Evolutionary conservation across 202 grass and related monocot species (phyloP).

Genomic region (Brachypodium distachyon): DNA sequence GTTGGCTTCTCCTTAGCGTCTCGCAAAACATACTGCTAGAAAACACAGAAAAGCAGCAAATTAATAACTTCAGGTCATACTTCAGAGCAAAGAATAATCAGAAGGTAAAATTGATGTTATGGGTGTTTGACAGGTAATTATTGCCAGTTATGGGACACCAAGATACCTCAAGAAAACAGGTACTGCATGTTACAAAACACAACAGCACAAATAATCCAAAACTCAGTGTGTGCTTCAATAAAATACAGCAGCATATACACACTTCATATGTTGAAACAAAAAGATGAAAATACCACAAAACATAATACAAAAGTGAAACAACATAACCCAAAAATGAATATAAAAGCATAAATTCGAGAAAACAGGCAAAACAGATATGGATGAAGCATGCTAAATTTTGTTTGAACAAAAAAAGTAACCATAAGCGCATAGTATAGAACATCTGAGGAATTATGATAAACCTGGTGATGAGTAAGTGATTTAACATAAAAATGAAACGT

Average conservation of each 20-base stretch:
- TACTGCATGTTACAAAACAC: neutral
- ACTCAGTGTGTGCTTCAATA: neutral
- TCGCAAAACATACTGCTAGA: conserved; percentile 71
- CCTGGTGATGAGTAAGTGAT: neutral
- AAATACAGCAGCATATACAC: neutral
- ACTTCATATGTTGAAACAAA: neutral
- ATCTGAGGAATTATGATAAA: neutral
- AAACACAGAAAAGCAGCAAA: conserved; percentile 22
- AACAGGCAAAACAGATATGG: neutral
- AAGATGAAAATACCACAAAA: neutral
- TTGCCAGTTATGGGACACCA: neutral
- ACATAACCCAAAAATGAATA: neutral
- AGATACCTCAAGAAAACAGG: neutral
- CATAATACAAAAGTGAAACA: neutral
- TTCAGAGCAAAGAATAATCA: neutral
- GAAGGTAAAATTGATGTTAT: neutral
- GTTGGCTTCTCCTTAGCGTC: conserved; percentile 76
- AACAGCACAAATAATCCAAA: neutral
- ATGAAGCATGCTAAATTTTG: neutral
- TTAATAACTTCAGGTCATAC: conserved; percentile 4
- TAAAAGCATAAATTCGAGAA: neutral
- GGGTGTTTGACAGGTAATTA: neutral
- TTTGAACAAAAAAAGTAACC: neutral
- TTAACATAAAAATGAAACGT: neutral
- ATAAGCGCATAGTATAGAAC: neutral